phyloP scores from a whole-genome alignment of 495 filamentous ascomycete genomes.

The Extremus antarcticus region DNA sequence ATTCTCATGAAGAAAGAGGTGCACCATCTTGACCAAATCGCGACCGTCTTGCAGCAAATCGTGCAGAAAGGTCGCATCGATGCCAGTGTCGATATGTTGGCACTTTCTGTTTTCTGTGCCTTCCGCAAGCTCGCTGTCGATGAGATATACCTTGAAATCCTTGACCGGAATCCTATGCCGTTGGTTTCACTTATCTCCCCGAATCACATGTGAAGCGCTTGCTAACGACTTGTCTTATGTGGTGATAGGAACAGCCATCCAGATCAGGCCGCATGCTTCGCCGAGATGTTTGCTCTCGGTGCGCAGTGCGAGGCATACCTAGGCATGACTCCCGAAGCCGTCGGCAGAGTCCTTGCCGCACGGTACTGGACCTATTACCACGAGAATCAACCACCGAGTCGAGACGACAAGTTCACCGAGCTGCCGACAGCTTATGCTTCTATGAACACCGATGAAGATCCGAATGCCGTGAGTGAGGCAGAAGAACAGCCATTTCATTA shows the following conservation, averaged over 20 bases:
- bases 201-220: too few relatives aligned
- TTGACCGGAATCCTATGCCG: slow-evolving; percentile 48
- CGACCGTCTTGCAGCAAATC: slow-evolving; percentile 30
- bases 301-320: slow-evolving; percentile 53
- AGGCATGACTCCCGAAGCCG: slow-evolving; percentile 41
- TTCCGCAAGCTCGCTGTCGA: slow-evolving; percentile 45
- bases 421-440: slow-evolving; percentile 44
- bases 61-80: slow-evolving; percentile 33
- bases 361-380: slow-evolving; percentile 42
- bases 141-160: slow-evolving; percentile 50
- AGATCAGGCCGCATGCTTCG: slow-evolving; percentile 51
- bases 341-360: slow-evolving; percentile 46
- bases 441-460: slow-evolving; percentile 46
- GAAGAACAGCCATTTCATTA: slow-evolving; percentile 38
- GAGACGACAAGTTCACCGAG: slow-evolving; percentile 40
- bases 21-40: slow-evolving; percentile 35
- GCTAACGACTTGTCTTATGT: too few relatives aligned
- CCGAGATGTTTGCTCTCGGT: slow-evolving; percentile 50
- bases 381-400: slow-evolving; percentile 40
- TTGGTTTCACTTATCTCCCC: too few relatives aligned
- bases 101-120: slow-evolving; percentile 45
- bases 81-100: slow-evolving; percentile 40
- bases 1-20: slow-evolving; percentile 36
- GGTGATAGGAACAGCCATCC: slow-evolving; percentile 41
- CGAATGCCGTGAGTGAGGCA: slow-evolving; percentile 28